Evolutionary conservation across 2,329 filamentous ascomycete species (phyloP), one percentile per base, ranked within the genome.

Genomic region (Epichloe brachyelytri): DNA sequence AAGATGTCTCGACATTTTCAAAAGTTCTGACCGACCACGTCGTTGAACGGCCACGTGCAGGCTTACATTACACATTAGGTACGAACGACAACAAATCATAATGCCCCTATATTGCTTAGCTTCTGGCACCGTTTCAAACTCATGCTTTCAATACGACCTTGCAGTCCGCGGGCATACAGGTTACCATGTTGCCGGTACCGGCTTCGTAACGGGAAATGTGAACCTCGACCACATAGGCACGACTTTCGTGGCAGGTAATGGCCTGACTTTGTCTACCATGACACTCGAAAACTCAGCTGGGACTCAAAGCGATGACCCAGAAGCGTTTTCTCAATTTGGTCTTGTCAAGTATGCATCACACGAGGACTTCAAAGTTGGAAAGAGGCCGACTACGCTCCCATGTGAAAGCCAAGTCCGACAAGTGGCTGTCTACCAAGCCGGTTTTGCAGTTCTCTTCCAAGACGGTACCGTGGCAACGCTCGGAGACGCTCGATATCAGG

Each of bases 401-500:
- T 62, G 57, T 19, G 34, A 54, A 8, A 53, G 54, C 26, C 46
- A 43, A 2, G 60, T 74, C 19, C 58, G 57, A 19, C 71, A 78
- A 50, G 57, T 77, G 1, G 68, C 64, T 17, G 68, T 74, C 15
- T 78, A 72, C 56, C 70, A 74, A 43, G 65, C 71, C 0, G 76
- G 76, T 1, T 78, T 78, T 57, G 65, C 69, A 4, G 68, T 73
- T 14, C 63, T 79, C 6, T 63, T 71, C 2, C 51, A 67, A 1
- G 59, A 69, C 11, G 72, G 71, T n/a, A 59, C 63, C 2, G 74
- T 79, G 26, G 71, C 67, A 55, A 76, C 75, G 0, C 70, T 74
- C 62, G 82, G 82, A 7, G 82, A 86, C 57, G 65, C 72, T 45
- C 74, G 82, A 15, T 83, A 79, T 57, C 64, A 68, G 30, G 67